Base-by-base conservation (phyloP, 2,329 filamentous ascomycete genomes). In the Lecanicillium sp. region DNA sequence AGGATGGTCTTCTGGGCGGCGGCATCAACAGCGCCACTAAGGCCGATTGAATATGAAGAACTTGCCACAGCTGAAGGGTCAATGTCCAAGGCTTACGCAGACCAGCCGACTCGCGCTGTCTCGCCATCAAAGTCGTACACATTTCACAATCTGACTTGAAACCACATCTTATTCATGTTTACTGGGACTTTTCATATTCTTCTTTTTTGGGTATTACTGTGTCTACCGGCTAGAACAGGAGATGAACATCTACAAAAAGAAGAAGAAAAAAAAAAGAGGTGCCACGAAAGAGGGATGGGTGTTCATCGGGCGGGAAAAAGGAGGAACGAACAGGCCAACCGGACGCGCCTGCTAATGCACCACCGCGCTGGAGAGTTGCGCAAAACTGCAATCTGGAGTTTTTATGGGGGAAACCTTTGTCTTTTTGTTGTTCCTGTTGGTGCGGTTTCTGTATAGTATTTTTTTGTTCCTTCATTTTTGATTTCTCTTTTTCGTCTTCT, bases 1-100 rank as follows among this genome's bases (percentile, higher is more conserved):
- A 86, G 69, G 81, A 86, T 54, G 83, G 83, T 1, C 62, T 87
- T 17, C 63, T 88, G 41, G 79, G 79, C 8, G 73, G 72, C 19
- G 66, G 66, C 14, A 60, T 62, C 36, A 73, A 67, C 55, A 55
- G 56, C 35, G 69, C 67, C 53, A 74, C 73, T 62, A 79, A 75
- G 69, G 74, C 69, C 57, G 75, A 78, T 56, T 78, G 50, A 57
- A 35, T 36, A 41, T 17, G n/a, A n/a, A 9, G 17, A 6, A 35
- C 14, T 30, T 8, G n/a, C n/a, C n/a, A n/a, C n/a, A n/a, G n/a
- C n/a, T n/a, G n/a, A n/a, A n/a, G n/a, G n/a, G n/a, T n/a, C n/a
- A n/a, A n/a, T n/a, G n/a, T n/a, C n/a, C n/a, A n/a, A n/a, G n/a
- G n/a, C n/a, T n/a, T n/a, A n/a, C n/a, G n/a, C n/a, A n/a, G n/a